phyloP scores from a whole-genome alignment of 371 early-diverging fungal species.

The Mucor mucedo region DNA sequence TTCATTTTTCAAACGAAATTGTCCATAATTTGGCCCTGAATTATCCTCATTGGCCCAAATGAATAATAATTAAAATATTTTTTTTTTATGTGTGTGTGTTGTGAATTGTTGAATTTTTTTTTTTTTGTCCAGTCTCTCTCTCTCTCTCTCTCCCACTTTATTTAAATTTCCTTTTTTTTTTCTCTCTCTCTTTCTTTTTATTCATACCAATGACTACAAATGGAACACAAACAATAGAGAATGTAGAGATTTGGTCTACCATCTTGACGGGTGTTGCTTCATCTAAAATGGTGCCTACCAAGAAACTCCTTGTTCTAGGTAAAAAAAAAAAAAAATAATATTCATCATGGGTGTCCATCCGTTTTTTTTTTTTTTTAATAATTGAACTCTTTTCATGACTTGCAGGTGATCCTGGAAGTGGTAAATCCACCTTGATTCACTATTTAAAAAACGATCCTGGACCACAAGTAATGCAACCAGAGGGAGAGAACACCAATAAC shows the following conservation, averaged over 20 bases:
- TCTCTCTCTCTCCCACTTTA: constrained; percentile 5
- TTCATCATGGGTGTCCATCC: not conserved
- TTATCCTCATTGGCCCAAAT: too few relatives aligned
- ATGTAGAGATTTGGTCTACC: constrained; percentile 76
- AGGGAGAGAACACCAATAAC: constrained; percentile 43
- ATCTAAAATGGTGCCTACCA: constrained; percentile 70
- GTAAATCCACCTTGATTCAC: constrained; percentile 76
- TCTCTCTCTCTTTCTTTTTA: not conserved
- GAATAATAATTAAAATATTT: too few relatives aligned
- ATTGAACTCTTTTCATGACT: not conserved
- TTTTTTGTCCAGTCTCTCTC: too few relatives aligned
- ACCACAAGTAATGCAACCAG: constrained; percentile 44
- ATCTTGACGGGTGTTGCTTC: constrained; percentile 76
- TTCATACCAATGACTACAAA: not conserved
- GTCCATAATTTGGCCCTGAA: too few relatives aligned
- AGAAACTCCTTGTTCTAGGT: constrained; percentile 76
- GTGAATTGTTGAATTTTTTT: not conserved
- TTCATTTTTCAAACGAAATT: too few relatives aligned
- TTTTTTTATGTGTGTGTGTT: not conserved
- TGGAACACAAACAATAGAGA: constrained; percentile 29
- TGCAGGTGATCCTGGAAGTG: constrained; percentile 73
- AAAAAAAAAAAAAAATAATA: not conserved
- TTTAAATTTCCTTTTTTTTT: not conserved
- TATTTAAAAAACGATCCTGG: constrained; percentile 71
- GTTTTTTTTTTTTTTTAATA: not conserved